phyloP scores from a whole-genome alignment of 2,329 filamentous ascomycete genomes.

The Botryosphaeria dothidea region DNA sequence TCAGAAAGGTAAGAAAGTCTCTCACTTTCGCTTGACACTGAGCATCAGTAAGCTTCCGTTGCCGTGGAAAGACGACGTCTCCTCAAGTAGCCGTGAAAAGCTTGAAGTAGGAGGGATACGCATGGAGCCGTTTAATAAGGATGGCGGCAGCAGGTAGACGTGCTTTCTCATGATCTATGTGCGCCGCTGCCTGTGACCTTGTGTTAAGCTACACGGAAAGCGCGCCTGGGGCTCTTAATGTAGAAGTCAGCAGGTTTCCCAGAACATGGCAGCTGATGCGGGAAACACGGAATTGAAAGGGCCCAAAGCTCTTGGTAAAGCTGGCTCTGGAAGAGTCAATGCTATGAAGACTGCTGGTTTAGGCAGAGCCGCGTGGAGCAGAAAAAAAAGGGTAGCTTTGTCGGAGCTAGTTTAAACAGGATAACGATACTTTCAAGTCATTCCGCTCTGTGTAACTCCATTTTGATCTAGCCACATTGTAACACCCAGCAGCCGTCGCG shows the following conservation, averaged over 20 bases:
- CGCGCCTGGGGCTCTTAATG: background rate
- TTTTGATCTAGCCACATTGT: constrained; percentile 4
- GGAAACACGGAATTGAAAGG: background rate
- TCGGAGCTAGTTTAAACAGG: background rate
- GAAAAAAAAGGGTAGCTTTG: background rate
- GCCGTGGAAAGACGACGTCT: too few relatives aligned
- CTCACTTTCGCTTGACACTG: too few relatives aligned
- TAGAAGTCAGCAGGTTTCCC: background rate
- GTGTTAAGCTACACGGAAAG: background rate
- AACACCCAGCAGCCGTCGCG: background rate
- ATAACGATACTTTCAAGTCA: background rate
- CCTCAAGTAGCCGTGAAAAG: too few relatives aligned
- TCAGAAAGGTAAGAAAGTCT: too few relatives aligned
- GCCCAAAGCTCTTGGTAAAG: background rate
- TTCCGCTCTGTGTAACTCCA: background rate
- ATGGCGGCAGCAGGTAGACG: too few relatives aligned
- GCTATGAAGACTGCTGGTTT: too few relatives aligned
- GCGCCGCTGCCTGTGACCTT: too few relatives aligned
- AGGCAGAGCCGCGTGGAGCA: background rate
- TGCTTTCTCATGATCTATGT: too few relatives aligned
- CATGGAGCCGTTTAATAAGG: too few relatives aligned
- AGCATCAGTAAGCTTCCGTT: too few relatives aligned
- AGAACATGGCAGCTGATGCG: background rate
- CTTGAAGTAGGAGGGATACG: too few relatives aligned
- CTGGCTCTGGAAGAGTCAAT: too few relatives aligned